phyloP scores from a whole-genome alignment of 306 rosid genomes.

The Cicer yamashitae region DNA sequence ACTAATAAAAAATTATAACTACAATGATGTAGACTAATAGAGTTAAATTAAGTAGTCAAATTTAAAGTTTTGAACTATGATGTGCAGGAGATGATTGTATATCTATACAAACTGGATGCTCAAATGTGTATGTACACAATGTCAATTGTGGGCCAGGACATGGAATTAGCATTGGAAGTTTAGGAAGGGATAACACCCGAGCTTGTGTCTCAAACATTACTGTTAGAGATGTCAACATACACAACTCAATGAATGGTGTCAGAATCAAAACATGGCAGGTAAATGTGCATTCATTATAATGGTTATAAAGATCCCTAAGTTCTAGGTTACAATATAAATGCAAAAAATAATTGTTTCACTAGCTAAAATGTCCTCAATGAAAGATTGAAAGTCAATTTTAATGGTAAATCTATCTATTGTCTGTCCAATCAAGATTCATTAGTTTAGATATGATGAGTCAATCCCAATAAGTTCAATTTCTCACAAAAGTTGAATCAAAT shows the following conservation, averaged over 20 bases:
- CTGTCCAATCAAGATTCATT: no score
- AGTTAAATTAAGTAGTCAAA: constrained; percentile 2
- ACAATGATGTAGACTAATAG: not conserved
- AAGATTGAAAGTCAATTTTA: no score
- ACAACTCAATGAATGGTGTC: constrained; percentile 92
- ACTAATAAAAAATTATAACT: not conserved
- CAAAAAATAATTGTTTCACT: not conserved
- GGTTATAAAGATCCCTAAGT: not conserved
- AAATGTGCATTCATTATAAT: constrained; percentile 42
- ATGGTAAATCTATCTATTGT: no score
- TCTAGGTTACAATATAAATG: constrained; percentile 2
- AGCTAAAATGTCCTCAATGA: not conserved
- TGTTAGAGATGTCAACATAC: constrained; percentile 77
- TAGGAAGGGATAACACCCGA: constrained; percentile 84
- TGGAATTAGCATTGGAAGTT: constrained; percentile 97
- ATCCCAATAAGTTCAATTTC: not conserved
- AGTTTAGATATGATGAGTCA: constrained; percentile 13
- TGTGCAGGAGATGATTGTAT: constrained; percentile 90
- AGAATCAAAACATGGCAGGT: constrained; percentile 99
- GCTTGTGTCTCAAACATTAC: constrained; percentile 99
- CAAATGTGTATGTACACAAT: constrained; percentile 84
- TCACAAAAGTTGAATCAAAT: constrained; percentile 23
- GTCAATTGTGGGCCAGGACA: constrained; percentile 98
- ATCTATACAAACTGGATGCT: constrained; percentile 98
- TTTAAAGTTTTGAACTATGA: constrained; percentile 4